Conservation (phyloP, 495 filamentous ascomycete genomes). For the Evernia prunastri region DNA sequence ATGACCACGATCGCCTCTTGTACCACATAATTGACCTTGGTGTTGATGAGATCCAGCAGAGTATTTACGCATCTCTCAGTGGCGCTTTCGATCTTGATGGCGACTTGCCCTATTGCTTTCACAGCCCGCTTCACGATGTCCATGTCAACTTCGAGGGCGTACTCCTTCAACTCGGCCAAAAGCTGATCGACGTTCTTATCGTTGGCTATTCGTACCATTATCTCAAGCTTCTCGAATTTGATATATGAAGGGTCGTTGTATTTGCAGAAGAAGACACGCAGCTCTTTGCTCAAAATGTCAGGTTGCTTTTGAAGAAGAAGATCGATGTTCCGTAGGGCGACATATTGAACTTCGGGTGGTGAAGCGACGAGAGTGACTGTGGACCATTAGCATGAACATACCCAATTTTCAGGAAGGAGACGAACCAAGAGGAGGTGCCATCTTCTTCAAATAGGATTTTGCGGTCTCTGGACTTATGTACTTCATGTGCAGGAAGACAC, state of each 20-base stretch:
- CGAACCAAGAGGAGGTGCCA: constrained; percentile 90
- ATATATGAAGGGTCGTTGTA: constrained; percentile 98
- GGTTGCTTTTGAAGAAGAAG: constrained; percentile 91
- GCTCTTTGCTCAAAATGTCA: constrained; percentile 92
- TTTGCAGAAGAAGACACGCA: constrained; percentile 99
- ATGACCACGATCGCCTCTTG: constrained; percentile 98
- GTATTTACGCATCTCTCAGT: constrained; percentile 94
- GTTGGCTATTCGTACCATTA: constrained; percentile 99
- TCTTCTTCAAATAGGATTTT: constrained; percentile 86
- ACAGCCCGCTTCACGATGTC: constrained; percentile 94
- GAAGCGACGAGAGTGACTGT: constrained; percentile 92
- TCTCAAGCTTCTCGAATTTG: constrained; percentile 95
- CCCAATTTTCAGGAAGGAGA: constrained; percentile 20
- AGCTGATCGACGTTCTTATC: constrained; percentile 95
- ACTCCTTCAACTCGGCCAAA: constrained; percentile 89
- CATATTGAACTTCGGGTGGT: constrained; percentile 94
- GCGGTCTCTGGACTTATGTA: constrained; percentile 68
- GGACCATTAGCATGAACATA: constrained; percentile 22
- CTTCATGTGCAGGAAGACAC: constrained; percentile 95
- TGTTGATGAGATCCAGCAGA: constrained; percentile 85
- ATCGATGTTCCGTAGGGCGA: constrained; percentile 92
- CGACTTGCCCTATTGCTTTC: constrained; percentile 91
- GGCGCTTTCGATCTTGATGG: constrained; percentile 93
- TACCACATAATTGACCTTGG: constrained; percentile 98
- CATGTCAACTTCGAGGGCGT: constrained; percentile 97